Base-by-base conservation (phyloP, 345 rosid species). In the Citrus maxima region DNA sequence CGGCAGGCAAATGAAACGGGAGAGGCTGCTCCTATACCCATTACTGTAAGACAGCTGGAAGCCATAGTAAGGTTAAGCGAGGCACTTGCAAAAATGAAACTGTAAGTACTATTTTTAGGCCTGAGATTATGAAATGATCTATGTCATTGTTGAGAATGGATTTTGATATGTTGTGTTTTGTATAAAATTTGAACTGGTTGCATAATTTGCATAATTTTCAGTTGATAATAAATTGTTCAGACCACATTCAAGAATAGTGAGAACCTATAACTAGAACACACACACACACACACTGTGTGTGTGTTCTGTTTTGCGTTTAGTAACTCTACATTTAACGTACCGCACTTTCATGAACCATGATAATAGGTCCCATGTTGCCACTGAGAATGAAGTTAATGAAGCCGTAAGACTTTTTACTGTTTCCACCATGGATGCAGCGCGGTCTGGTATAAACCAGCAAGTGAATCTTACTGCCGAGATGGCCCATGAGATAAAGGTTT, bases 401-500 rank as follows among this genome's bases (percentile, higher is more conserved):
- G 99, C 98, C 77, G 88, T 90, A 69, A 93, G 93, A 51, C 97
- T 94, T 80, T 94, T 93, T 79, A 93, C 89, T 78, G 91, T 93
- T 72, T 90, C 99, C 77, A 94, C 99, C n/a, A 89, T 96, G 89
- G 99, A 96, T 83, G 98, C 98, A 18, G 98, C 98, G 73, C 87
- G 94, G 16, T 96, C 98, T 62, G 98, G 99, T 79, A 93, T 96
- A 79, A 94, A 90, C 83, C 97, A 93, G 81, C 97, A 91, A 83
- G 83, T 96, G 42, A 91, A 94, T 81, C 84, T 90, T 73, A 90
- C 95, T 10, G 85, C 90, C 9, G 99, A 94, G 68, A 90, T 90
- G 89, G 92, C 91, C n/a, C 90, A 81, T 49, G 94, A 92, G 81
- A 96, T 94, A 25, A 94, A 91, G 98, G 99, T 92, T 83, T 74